Conservation (phyloP, 371 early-diverging fungal genomes). For the Mucor irregularis region DNA sequence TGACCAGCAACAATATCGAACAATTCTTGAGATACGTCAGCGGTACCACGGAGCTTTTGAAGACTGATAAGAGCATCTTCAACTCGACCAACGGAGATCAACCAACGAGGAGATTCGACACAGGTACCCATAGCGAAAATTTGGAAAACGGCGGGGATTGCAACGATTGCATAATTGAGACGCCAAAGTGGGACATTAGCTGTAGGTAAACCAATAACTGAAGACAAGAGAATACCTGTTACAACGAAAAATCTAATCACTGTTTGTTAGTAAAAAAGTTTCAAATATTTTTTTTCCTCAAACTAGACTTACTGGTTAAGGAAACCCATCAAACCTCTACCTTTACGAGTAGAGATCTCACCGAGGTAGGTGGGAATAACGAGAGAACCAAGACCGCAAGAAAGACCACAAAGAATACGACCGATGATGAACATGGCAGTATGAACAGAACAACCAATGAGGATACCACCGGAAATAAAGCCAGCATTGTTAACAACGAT, state of each 20-base stretch:
- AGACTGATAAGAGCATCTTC: conserved; percentile 61
- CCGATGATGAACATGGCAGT: conserved; percentile 73
- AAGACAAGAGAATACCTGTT: conserved; percentile 71
- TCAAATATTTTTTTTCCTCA: too few species aligned
- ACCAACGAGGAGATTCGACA: conserved; percentile 79
- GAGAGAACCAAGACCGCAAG: conserved; percentile 79
- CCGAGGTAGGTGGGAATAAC: conserved; percentile 82
- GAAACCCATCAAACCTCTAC: conserved; percentile 70
- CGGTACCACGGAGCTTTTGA: conserved; percentile 48
- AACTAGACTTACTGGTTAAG: conserved; percentile 61
- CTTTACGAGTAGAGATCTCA: conserved; percentile 73
- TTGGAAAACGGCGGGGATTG: conserved; percentile 72
- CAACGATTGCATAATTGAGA: conserved; percentile 61
- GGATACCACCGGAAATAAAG: conserved; percentile 64
- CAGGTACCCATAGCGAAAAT: conserved; percentile 65
- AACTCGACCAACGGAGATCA: conserved; percentile 56
- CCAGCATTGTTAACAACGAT: conserved; percentile 63
- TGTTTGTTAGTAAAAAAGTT: background rate
- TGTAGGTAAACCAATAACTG: conserved; percentile 62
- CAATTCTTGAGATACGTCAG: conserved; percentile 13
- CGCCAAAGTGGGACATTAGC: conserved; percentile 71
- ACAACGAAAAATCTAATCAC: conserved; percentile 55
- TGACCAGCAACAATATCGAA: conserved; percentile 24
- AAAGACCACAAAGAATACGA: conserved; percentile 79
- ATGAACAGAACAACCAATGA: conserved; percentile 59